These are phyloP conservation scores for Aureobasidium lini DNA, from an alignment of 2,329 filamentous ascomycete genomes.

Conservation along the genomic window DNA sequence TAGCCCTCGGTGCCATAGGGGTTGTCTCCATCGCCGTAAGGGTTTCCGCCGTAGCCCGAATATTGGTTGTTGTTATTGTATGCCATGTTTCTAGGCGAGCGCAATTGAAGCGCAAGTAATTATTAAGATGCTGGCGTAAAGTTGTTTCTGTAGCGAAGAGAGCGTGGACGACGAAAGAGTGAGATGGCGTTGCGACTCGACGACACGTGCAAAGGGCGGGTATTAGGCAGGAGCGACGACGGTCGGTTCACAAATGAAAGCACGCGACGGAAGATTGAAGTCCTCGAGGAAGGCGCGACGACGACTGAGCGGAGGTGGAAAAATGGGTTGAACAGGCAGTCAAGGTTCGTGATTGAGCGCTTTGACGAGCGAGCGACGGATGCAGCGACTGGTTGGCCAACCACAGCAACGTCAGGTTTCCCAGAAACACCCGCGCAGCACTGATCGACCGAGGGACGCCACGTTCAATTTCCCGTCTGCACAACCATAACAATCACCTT, in stretches of 20 bases:
- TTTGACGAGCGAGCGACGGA: not conserved
- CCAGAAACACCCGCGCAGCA: not conserved
- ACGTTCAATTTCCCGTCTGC: not conserved
- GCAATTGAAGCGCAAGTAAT: slow-evolving; percentile 12
- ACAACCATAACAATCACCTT: not conserved
- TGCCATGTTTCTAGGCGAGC: slow-evolving; percentile 42
- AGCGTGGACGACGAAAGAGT: slow-evolving; percentile 4
- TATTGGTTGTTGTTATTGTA: slow-evolving; percentile 45
- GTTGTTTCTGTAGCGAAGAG: not conserved
- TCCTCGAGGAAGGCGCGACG: slow-evolving; percentile 8
- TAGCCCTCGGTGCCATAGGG: slow-evolving; percentile 41
- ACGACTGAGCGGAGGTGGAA: slow-evolving; percentile 2
- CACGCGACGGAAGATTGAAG: slow-evolving; percentile 2
- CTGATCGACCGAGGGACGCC: not conserved
- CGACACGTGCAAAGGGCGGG: not conserved
- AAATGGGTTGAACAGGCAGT: slow-evolving; percentile 5
- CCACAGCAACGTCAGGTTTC: not conserved
- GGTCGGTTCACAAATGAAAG: slow-evolving; percentile 8
- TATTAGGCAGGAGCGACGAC: slow-evolving; percentile 9
- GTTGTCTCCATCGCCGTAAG: slow-evolving; percentile 54
- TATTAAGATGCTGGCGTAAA: slow-evolving; percentile 10
- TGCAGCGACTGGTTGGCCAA: slow-evolving; percentile 5
- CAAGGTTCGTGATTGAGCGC: slow-evolving; percentile 9
- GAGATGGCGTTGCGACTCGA: slow-evolving; percentile 6
- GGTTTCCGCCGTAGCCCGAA: slow-evolving; percentile 51